These are phyloP conservation scores for Heritiera fomes DNA, from an alignment of 345 rosid genomes.

Conservation along the genomic window DNA sequence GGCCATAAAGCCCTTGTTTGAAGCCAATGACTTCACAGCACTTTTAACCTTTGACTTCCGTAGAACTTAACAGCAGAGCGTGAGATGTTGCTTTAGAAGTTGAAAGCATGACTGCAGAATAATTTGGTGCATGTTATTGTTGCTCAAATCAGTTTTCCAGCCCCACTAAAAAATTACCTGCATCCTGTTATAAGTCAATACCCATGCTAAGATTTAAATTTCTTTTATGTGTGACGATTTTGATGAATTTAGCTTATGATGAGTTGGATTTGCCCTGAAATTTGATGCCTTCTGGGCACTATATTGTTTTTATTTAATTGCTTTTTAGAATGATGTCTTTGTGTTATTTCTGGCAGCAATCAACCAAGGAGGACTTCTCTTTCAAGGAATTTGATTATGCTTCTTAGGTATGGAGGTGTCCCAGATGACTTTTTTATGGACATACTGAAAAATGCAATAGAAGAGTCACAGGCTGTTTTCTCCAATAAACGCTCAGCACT, in stretches of 20 bases:
- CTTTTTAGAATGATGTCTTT: neutral
- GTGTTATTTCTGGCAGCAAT: slow-evolving; percentile 41
- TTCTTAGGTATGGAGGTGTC: slow-evolving; percentile 77
- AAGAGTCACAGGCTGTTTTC: slow-evolving; percentile 45
- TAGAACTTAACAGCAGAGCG: neutral
- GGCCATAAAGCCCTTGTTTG: neutral
- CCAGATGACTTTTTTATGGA: slow-evolving; percentile 60
- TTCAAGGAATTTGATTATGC: slow-evolving; percentile 58
- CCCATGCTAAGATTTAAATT: neutral
- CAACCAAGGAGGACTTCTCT: slow-evolving; percentile 51
- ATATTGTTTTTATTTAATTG: neutral
- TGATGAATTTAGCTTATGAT: slow-evolving; percentile 15
- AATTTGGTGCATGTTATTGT: neutral
- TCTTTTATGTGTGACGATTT: neutral
- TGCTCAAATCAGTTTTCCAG: neutral
- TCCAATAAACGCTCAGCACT: slow-evolving; percentile 48
- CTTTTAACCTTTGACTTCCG: neutral
- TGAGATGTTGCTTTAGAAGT: neutral
- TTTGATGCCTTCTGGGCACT: neutral
- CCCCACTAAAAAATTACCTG: neutral
- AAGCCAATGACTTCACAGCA: neutral
- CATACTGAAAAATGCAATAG: slow-evolving; percentile 46
- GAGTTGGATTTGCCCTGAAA: neutral
- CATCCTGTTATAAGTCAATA: neutral
- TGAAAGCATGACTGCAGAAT: slow-evolving; percentile 1